Evolutionary conservation across 2,329 filamentous ascomycete species (phyloP).

Genomic region (Nannizzia gypsea): DNA sequence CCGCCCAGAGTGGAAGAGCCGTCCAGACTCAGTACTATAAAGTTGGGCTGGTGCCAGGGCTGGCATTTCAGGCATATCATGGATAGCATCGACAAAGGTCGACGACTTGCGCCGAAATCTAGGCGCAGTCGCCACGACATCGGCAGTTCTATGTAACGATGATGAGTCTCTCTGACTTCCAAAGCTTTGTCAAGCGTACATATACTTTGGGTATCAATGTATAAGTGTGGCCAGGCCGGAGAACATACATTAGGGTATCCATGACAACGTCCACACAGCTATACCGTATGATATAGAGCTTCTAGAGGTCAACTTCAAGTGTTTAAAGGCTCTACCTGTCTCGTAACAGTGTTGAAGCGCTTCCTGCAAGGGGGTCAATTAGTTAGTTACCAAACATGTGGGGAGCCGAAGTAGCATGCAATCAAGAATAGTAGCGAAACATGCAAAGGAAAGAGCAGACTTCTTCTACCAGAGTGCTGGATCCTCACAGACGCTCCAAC

Average conservation of each 20-base stretch:
- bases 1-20: slow-evolving; percentile 89
- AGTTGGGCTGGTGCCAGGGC: slow-evolving; percentile 89
- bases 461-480: background rate
- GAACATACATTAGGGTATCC: slow-evolving; percentile 12
- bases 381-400: background rate
- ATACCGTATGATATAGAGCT: background rate
- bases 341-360: background rate
- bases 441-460: background rate
- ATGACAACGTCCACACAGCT: background rate
- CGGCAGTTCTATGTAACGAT: slow-evolving; percentile 55
- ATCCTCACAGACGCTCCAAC: background rate
- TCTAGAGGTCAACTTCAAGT: background rate
- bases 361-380: background rate
- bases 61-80: slow-evolving; percentile 73
- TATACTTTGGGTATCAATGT: background rate
- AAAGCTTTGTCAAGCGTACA: background rate
- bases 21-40: slow-evolving; percentile 94
- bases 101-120: slow-evolving; percentile 86
- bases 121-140: slow-evolving; percentile 81
- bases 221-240: slow-evolving; percentile 9
- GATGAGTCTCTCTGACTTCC: background rate
- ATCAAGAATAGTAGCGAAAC: background rate
- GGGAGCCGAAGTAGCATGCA: background rate
- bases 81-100: slow-evolving; percentile 93
- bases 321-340: background rate